Percentiles rank a stretch among this genome's conserved stretches.
Evolutionary conservation across 2,329 filamentous ascomycete genomes (phyloP).

Genomic region (Eutypella sp.): DNA sequence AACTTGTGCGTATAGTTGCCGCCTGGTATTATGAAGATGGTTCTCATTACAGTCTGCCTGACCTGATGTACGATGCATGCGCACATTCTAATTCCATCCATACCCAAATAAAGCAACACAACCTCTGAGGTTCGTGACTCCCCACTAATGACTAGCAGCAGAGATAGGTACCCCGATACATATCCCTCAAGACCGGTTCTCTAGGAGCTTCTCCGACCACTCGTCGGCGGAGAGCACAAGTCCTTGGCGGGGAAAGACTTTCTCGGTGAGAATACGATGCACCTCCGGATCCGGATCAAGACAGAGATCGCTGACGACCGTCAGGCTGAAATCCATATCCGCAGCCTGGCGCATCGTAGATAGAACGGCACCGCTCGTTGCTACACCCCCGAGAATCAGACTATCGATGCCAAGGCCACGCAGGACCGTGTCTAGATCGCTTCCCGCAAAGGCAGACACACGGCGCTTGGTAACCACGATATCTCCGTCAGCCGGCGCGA

Average conservation of each 20-base stretch:
- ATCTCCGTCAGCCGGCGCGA: constrained; percentile 18
- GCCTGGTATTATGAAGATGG: too few relatives aligned
- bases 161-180: too few relatives aligned
- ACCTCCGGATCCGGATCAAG: constrained; percentile 28
- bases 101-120: too few relatives aligned
- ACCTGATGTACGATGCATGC: too few relatives aligned
- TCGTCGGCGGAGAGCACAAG: constrained; percentile 20
- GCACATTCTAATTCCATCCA: too few relatives aligned
- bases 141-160: too few relatives aligned
- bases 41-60: too few relatives aligned
- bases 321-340: constrained; percentile 31
- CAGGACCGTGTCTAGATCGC: constrained; percentile 30
- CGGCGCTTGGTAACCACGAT: constrained; percentile 29
- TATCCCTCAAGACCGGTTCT: too few relatives aligned
- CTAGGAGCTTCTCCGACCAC: constrained; percentile 25
- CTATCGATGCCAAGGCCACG: constrained; percentile 21
- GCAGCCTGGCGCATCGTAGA: constrained; percentile 31
- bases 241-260: constrained; percentile 27
- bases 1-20: too few relatives aligned
- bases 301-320: constrained; percentile 30
- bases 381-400: constrained; percentile 29
- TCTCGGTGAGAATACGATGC: constrained; percentile 27
- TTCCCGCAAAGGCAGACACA: constrained; percentile 30
- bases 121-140: too few relatives aligned
- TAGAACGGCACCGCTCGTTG: constrained; percentile 31